Evolutionary conservation across 2,329 filamentous ascomycete species (phyloP), one percentile per base, ranked within the genome.

Genomic region (Stachybotrys chlorohalonatus): DNA sequence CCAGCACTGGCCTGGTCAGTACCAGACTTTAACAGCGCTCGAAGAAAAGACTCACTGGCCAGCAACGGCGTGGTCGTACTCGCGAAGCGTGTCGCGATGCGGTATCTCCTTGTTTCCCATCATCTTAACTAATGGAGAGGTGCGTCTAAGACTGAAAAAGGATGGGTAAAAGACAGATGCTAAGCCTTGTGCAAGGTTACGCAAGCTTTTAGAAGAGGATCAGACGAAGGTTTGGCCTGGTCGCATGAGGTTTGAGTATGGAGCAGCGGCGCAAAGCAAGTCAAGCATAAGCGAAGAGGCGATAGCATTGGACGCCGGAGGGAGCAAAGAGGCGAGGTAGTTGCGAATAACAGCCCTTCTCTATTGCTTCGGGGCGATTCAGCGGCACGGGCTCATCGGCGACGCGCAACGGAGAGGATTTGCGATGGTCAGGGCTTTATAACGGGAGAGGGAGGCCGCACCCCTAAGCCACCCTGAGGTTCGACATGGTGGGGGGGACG

Each of bases 51-150:
- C 88, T 79, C 78, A 92, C 89, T 95, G 90, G 72, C 90, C 90
- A 58, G 90, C 90, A 58, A 91, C 90, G 52, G 87, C 89, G 65
- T 90, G 79, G 63, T 83, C 82, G 72, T 87, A 94, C 53, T 84
- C 79, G 60, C 84, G 76, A 49, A 92, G 77, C 56, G 85, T 82
- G 54, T 81, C 75, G 54, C 76, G 74, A 59, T 81, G 80, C 53
- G 85, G 81, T 47, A 84, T 70, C 59, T 63, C 61, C 56, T 60
- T 70, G 70, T 54, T 54, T 51, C 59, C 62, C 56, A 65, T 65
- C 56, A 58, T 64, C 52, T 13, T 42, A 13, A 42, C 8, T 9
- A 13, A 2, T 13, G 36, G 36, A 2, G 13, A 13, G 8, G 36
- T 9, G 9, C 8, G 36, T 9, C 36, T 9, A 42, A 5, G 36